phyloP scores from a whole-genome alignment of 1,284 basidiomycete genomes.

The Tilletiopsis washingtonensis region DNA sequence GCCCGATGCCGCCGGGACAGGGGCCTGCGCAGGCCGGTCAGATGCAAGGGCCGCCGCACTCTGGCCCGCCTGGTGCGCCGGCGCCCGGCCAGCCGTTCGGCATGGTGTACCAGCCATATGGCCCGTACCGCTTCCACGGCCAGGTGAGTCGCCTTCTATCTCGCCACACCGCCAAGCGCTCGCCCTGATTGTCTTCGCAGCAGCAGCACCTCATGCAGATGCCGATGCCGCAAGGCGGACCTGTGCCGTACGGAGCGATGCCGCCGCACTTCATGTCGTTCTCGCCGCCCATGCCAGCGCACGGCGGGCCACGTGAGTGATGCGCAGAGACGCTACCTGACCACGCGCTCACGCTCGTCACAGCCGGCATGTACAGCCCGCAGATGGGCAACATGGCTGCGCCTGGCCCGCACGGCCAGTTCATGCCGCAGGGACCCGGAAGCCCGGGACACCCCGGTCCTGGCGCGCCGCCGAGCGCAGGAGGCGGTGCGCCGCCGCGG shows the following conservation, averaged over 20 bases:
- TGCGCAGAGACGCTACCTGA: not conserved
- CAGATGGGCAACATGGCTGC: conserved; percentile 25
- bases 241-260: conserved; percentile 22
- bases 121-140: conserved; percentile 19
- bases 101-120: conserved; percentile 26
- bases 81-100: conserved; percentile 16
- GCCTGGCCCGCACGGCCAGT: not conserved
- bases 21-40: conserved; percentile 5
- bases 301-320: conserved; percentile 17
- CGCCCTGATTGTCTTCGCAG: no score
- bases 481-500: not conserved
- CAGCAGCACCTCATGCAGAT: conserved; percentile 15
- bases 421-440: not conserved
- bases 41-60: conserved; percentile 6
- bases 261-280: conserved; percentile 34
- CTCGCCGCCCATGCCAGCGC: conserved; percentile 29
- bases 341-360: not conserved
- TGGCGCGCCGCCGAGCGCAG: not conserved
- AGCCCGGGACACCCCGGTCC: not conserved
- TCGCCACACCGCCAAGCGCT: no score
- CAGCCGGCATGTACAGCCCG: conserved; percentile 28
- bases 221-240: conserved; percentile 16
- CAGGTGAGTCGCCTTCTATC: conserved; percentile 21
- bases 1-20: conserved; percentile 8
- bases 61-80: not conserved